Evolutionary conservation across 306 rosid species (phyloP).

Genomic region (Neltuma alba): DNA sequence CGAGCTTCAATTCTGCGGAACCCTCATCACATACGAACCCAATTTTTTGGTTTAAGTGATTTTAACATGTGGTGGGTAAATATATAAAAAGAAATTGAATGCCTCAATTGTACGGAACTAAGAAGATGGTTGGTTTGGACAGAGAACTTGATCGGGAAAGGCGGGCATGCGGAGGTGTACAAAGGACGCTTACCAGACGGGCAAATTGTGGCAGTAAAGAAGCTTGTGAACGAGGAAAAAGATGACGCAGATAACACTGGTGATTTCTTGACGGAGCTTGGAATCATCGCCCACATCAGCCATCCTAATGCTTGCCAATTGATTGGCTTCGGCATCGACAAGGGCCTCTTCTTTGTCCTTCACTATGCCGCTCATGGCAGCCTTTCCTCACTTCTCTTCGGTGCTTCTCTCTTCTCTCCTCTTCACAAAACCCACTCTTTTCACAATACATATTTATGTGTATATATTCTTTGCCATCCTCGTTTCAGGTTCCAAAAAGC

Average conservation of each 20-base stretch:
- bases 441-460: no score
- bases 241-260: conserved; percentile 59
- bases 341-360: conserved; percentile 72
- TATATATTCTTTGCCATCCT: background rate
- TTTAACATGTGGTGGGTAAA: no score
- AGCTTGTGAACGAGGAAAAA: conserved; percentile 55
- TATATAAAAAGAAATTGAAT: no score
- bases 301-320: conserved; percentile 69
- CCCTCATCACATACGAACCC: no score
- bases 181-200: conserved; percentile 62
- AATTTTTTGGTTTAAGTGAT: no score
- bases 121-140: no score
- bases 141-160: conserved; percentile 78
- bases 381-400: conserved; percentile 72
- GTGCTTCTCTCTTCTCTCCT: conserved; percentile 35
- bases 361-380: conserved; percentile 71
- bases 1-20: no score
- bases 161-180: conserved; percentile 92
- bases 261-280: conserved; percentile 80
- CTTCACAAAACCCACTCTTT: background rate
- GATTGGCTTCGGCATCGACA: conserved; percentile 73
- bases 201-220: conserved; percentile 71
- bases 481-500: conserved; percentile 50
- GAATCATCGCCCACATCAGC: conserved; percentile 81
- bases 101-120: no score